Conservation (phyloP, 345 rosid species). For the Eucalyptus brandiana region DNA sequence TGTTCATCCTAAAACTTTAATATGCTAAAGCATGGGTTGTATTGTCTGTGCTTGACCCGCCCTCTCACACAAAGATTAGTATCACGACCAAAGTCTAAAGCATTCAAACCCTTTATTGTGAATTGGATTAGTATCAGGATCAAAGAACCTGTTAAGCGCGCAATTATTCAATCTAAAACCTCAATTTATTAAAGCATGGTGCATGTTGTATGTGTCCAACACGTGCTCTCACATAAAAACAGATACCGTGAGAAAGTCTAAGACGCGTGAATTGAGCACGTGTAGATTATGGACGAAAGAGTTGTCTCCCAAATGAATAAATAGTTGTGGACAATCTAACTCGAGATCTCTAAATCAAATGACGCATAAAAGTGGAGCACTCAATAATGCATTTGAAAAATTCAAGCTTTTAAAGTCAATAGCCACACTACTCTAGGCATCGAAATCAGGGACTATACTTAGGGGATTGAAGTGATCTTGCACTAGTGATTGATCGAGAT, state of each 20-base stretch:
- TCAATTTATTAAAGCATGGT: not conserved
- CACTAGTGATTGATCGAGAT: not conserved
- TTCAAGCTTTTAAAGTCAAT: not conserved
- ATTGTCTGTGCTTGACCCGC: not conserved
- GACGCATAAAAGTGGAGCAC: not conserved
- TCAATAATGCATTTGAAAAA: not conserved
- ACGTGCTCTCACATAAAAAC: not conserved
- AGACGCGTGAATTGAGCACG: rapidly evolving
- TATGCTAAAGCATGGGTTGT: not conserved
- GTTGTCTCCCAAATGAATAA: not conserved
- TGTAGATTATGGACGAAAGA: not conserved
- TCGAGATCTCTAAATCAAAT: not conserved
- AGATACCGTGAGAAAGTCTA: not conserved
- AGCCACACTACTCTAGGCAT: not conserved
- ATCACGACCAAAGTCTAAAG: not conserved
- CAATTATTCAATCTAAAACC: not conserved
- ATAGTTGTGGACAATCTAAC: not conserved
- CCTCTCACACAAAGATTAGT: not conserved
- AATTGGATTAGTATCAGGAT: not conserved
- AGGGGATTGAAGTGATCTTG: not conserved
- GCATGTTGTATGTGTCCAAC: not conserved
- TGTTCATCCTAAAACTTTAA: not conserved
- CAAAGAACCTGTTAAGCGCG: not conserved
- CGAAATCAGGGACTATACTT: not conserved
- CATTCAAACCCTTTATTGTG: not conserved